These are phyloP conservation scores for Thelonectria rubi DNA, from an alignment of 2,329 filamentous ascomycete genomes.

Conservation along the genomic window DNA sequence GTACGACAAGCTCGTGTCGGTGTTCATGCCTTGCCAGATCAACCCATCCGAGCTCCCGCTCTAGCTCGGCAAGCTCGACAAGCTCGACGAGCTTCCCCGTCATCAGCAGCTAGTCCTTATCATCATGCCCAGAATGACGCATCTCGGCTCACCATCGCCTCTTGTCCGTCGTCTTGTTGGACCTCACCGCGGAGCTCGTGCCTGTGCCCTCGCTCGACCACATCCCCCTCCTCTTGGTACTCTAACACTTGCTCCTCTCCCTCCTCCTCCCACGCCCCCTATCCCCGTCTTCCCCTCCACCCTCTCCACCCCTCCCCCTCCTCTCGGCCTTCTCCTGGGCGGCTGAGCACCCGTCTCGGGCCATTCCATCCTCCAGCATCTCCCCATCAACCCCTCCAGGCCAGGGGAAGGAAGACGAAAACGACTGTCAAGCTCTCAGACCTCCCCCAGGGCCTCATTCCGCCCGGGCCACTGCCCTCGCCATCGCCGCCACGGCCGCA, in stretches of 20 bases:
- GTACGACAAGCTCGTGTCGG: conserved; percentile 12
- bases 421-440: conserved; percentile 64
- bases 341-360: conserved; percentile 25
- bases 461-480: conserved; percentile 20
- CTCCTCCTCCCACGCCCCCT: conserved; percentile 11
- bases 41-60: conserved; percentile 8
- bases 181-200: neutral
- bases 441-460: conserved; percentile 62
- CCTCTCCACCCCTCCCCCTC: conserved; percentile 11
- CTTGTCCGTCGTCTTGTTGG: neutral
- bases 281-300: conserved; percentile 20
- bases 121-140: conserved; percentile 21
- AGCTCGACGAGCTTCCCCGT: conserved; percentile 8
- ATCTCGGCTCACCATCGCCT: conserved; percentile 15
- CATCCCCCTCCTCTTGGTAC: neutral
- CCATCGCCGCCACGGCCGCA: neutral
- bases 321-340: conserved; percentile 9
- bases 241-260: neutral
- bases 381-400: conserved; percentile 35
- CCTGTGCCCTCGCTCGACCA: neutral
- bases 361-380: conserved; percentile 35
- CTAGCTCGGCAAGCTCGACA: conserved; percentile 8
- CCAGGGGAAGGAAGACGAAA: conserved; percentile 63
- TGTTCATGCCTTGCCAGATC: conserved; percentile 11
- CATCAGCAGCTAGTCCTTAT: conserved; percentile 1